These are phyloP conservation scores for Iberis amara DNA, from an alignment of 441 rosid genomes.

Conservation along the genomic window DNA sequence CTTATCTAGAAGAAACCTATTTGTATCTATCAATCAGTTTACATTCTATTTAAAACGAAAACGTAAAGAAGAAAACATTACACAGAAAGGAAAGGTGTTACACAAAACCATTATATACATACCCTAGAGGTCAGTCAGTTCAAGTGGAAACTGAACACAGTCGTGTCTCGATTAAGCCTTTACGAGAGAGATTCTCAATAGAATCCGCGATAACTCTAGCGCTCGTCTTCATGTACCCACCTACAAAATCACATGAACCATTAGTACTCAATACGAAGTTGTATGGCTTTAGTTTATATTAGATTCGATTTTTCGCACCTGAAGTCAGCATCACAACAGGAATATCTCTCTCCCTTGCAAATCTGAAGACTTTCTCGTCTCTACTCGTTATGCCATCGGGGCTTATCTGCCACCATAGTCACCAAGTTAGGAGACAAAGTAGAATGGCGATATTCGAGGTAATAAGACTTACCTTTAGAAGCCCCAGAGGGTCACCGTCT, in stretches of 20 bases:
- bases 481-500: constrained; percentile 92
- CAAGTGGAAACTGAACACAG: constrained; percentile 11
- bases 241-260: constrained; percentile 37
- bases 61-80: no score
- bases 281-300: background rate
- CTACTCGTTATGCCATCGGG: constrained; percentile 68
- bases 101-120: background rate
- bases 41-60: no score
- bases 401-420: constrained; percentile 50
- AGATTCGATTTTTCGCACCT: constrained; percentile 39
- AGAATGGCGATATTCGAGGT: background rate
- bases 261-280: background rate
- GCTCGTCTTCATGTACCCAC: constrained; percentile 93
- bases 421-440: constrained; percentile 4
- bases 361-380: constrained; percentile 85
- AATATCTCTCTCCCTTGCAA: constrained; percentile 67
- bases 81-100: background rate
- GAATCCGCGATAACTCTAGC: constrained; percentile 90
- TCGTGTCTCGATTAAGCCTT: constrained; percentile 40
- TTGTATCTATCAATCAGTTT: no score
- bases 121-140: background rate
- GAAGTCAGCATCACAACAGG: constrained; percentile 92
- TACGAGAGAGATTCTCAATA: constrained; percentile 57
- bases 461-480: constrained; percentile 51
- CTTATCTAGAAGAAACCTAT: constrained; percentile 30